Evolutionary conservation across 176 grass and related monocot genomes (phyloP), one percentile per base, ranked within the genome.

Genomic region (Triticum urartu): DNA sequence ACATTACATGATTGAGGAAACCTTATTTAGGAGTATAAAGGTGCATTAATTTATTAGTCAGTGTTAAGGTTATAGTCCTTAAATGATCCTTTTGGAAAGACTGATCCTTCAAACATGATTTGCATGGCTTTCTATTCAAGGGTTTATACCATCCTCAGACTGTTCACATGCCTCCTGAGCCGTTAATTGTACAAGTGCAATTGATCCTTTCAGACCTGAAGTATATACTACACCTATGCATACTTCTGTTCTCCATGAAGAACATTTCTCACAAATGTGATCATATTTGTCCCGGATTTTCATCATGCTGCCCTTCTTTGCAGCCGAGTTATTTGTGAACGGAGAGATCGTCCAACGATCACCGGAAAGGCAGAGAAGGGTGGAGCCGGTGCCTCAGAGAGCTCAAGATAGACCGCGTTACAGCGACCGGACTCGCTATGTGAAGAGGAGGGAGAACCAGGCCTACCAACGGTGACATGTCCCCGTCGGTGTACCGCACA

Each of bases 241-340:
- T 13, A 43, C 13, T 72, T 81, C 0, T 15, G 39, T 22, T 66
- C 7, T 58, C 24, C 47, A 36, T 77, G 0, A 40, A 48, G 5
- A 17, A 13, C 34, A 72, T 3, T 80, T 81, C 11, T 58, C 11
- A 10, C 21, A 43, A 56, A 78, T 26, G 14, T 3, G 33, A 20
- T 9, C 17, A 43, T 26, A 1, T 33, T 11, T 66, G 3, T 50
- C 2, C 6, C 0, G 52, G 9, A 43, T 89, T 76, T 56, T 91
- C 68, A 91, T 91, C 69, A 52, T 78, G 45, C 22, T 83, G 2
- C 45, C n/a, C 78, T 35, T 74, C 26, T 88, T 56, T 90, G 87
- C 92, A 99, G 97, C 97, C 39, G 97, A 99, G 61, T 89, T 99
- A n/a, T 94, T 99, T 77, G 92, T 93, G 32, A 94, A 96, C 17